A percentile compares a stretch with the other conserved stretches of the same genome.
Evolutionary conservation across 805 yeast species (phyloP).

Genomic region (Wickerhamomyces chambardii): DNA sequence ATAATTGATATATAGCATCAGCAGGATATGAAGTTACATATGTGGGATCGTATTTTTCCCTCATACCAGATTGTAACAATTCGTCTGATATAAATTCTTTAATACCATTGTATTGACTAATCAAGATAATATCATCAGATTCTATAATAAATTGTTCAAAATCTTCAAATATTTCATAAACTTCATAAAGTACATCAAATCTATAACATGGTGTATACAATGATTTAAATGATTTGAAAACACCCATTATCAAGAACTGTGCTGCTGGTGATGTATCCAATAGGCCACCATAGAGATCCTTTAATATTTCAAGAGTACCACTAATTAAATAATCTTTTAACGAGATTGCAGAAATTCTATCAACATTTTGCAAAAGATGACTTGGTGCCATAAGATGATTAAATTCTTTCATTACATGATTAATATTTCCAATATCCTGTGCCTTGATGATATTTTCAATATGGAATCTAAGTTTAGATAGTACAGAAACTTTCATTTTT

Average conservation of each 20-base stretch:
- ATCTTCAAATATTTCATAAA: constrained; percentile 6
- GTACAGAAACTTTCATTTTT: constrained; percentile 2
- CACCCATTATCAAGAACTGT: constrained; percentile 4
- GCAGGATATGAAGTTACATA: constrained; percentile 11
- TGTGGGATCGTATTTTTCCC: constrained; percentile 1
- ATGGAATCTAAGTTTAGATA: constrained; percentile 4
- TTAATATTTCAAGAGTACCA: constrained; percentile 9
- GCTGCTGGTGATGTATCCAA: constrained; percentile 10
- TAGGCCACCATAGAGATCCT: constrained; percentile 6
- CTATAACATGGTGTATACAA: constrained; percentile 13
- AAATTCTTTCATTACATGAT: constrained; percentile 2
- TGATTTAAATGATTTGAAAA: constrained; percentile 1
- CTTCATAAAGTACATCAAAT: constrained; percentile 9
- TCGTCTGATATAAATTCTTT: constrained; percentile 4
- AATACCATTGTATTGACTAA: constrained; percentile 2
- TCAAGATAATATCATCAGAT: constrained; percentile 5
- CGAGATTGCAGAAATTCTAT: constrained; percentile 3
- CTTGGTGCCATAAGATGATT: constrained; percentile 5
- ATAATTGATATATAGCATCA: constrained; percentile 5
- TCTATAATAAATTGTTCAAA: constrained; percentile 2
- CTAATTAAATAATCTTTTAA: constrained; percentile 8
- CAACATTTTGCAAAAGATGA: constrained; percentile 8
- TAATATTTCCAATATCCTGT: constrained; percentile 3
- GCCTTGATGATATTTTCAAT: constrained; percentile 7
- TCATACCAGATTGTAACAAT: constrained; percentile 1